These are phyloP conservation scores for Curvularia lunata DNA, from an alignment of 2,329 filamentous ascomycete species.

Conservation along the genomic window DNA sequence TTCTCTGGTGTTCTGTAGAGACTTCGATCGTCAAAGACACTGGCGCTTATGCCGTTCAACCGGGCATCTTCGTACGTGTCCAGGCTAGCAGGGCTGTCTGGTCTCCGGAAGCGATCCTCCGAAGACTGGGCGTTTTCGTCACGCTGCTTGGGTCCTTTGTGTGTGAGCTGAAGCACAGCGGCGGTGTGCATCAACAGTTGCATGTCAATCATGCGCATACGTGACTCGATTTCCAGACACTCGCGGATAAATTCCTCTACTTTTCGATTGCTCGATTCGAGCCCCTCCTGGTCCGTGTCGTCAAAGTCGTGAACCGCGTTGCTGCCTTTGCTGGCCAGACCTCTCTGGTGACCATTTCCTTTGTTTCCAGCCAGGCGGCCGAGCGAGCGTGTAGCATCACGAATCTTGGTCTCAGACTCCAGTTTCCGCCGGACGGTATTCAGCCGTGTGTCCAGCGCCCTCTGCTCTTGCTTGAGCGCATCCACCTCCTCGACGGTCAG, in stretches of 20 bases:
- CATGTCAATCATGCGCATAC: conserved; percentile 73
- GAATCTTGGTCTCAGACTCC: conserved; percentile 88
- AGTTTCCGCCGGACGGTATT: conserved; percentile 83
- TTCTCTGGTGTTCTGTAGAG: conserved; percentile 74
- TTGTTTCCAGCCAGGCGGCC: conserved; percentile 77
- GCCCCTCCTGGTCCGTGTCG: conserved; percentile 71
- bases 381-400: conserved; percentile 89
- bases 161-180: conserved; percentile 87
- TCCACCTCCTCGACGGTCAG: conserved; percentile 92
- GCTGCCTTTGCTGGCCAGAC: conserved; percentile 57
- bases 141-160: conserved; percentile 73
- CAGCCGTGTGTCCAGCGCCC: conserved; percentile 74
- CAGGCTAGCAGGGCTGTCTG: conserved; percentile 77
- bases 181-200: conserved; percentile 88
- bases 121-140: conserved; percentile 52
- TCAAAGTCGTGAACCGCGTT: conserved; percentile 36
- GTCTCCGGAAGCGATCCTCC: conserved; percentile 54
- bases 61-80: conserved; percentile 69
- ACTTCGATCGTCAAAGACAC: conserved; percentile 78
- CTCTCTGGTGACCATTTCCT: conserved; percentile 55
- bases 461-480: conserved; percentile 84
- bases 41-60: conserved; percentile 59
- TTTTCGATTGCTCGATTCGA: conserved; percentile 74
- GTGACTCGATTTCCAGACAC: conserved; percentile 79
- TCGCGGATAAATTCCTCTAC: conserved; percentile 86